These are phyloP conservation scores for Boletus bicolor DNA, from an alignment of 768 basidiomycete species.

Conservation along the genomic window DNA sequence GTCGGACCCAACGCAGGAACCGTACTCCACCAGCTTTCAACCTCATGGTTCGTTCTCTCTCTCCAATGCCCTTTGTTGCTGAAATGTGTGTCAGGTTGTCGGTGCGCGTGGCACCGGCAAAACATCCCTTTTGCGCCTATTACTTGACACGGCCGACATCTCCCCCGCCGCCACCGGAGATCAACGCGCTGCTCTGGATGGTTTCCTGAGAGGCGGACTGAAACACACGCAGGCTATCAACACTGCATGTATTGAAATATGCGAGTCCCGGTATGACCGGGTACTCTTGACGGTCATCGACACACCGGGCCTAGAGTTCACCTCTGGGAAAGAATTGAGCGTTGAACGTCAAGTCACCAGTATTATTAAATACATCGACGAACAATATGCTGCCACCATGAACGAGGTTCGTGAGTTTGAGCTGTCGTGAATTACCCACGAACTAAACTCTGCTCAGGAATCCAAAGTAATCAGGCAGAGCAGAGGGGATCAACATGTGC, in stretches of 20 bases:
- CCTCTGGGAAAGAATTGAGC: constrained; percentile 66
- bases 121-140: constrained; percentile 73
- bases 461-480: constrained; percentile 84
- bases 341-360: constrained; percentile 75
- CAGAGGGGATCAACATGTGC: constrained; percentile 88
- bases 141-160: constrained; percentile 82
- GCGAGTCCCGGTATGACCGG: constrained; percentile 79
- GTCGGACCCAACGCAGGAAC: constrained; percentile 61
- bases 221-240: constrained; percentile 63
- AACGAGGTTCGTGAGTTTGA: constrained; percentile 54
- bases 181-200: constrained; percentile 62
- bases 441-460: constrained; percentile 48
- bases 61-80: neutral
- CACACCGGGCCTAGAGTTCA: constrained; percentile 81
- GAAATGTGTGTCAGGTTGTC: constrained; percentile 52
- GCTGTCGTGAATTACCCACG: neutral
- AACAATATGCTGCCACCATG: constrained; percentile 83
- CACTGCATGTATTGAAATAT: constrained; percentile 74
- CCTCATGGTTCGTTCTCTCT: constrained; percentile 58
- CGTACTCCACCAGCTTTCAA: constrained; percentile 79
- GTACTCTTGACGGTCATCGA: constrained; percentile 79
- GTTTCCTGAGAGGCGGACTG: constrained; percentile 58
- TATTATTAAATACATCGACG: constrained; percentile 75
- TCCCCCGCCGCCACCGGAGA: constrained; percentile 75
- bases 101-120: constrained; percentile 82